Conservation (phyloP, 2,329 filamentous ascomycete species). For the Fusarium stilboides region DNA sequence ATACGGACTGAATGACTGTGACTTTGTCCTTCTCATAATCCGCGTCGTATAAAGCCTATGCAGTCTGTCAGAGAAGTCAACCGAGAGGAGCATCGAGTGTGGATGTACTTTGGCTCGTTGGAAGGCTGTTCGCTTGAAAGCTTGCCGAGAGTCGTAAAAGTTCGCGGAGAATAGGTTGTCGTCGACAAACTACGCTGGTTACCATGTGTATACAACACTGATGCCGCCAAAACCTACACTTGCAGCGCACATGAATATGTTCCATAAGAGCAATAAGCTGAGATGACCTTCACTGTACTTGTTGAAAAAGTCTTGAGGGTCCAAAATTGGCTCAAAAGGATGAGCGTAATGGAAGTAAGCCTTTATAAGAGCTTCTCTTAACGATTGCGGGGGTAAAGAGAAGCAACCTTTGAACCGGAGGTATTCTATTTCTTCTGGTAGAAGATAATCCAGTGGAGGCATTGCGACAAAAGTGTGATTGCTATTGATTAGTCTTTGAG, state of each 20-base stretch:
- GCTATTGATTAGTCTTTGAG: neutral
- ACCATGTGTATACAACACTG: rapidly evolving
- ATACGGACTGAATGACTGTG: neutral
- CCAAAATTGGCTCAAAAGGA: neutral
- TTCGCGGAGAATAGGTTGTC: neutral
- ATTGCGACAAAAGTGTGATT: neutral
- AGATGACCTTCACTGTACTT: neutral
- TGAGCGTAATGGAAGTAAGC: neutral
- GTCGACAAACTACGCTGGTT: neutral
- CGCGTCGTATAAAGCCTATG: neutral
- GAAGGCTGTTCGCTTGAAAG: neutral
- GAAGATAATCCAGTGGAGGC: neutral
- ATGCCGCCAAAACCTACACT: neutral
- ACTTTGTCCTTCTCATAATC: constrained; percentile 5
- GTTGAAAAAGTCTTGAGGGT: neutral
- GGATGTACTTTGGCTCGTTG: neutral
- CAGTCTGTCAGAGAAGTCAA: neutral
- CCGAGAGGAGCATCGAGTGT: rapidly evolving
- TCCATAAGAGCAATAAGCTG: constrained; percentile 1
- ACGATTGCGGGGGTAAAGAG: neutral
- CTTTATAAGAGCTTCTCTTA: neutral
- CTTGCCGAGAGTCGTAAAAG: neutral
- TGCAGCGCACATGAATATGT: constrained; percentile 1
- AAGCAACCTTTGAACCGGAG: neutral
- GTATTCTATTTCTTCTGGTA: neutral